Conservation (phyloP, 495 filamentous ascomycete genomes). For the Friedmanniomyces simplex region DNA sequence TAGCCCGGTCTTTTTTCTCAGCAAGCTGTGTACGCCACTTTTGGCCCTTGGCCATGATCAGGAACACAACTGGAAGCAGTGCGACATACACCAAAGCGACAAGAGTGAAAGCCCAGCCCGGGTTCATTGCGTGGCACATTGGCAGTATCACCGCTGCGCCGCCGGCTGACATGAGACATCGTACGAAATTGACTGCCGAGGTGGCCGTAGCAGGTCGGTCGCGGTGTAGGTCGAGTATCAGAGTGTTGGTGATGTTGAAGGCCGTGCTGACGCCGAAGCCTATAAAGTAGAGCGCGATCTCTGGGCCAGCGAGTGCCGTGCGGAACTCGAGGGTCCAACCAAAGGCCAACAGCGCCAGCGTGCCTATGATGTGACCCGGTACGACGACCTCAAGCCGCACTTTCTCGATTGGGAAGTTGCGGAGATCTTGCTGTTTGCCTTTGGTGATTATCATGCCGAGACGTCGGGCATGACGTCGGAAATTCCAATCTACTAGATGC, state of each 20-base stretch:
- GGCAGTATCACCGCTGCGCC: slow-evolving; percentile 28
- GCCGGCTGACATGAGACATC: slow-evolving; percentile 30
- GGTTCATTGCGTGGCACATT: slow-evolving; percentile 24
- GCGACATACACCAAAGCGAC: slow-evolving; percentile 14
- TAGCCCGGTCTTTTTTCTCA: neutral
- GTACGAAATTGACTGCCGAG: slow-evolving; percentile 27
- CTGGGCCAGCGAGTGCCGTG: slow-evolving; percentile 22
- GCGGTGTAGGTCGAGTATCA: slow-evolving; percentile 31
- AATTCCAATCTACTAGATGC: slow-evolving; percentile 29
- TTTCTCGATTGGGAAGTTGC: slow-evolving; percentile 25
- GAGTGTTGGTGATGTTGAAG: slow-evolving; percentile 23
- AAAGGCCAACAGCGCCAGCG: slow-evolving; percentile 18
- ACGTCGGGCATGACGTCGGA: slow-evolving; percentile 17
- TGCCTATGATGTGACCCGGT: slow-evolving; percentile 17
- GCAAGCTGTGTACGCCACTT: slow-evolving; percentile 3
- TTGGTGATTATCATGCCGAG: slow-evolving; percentile 16
- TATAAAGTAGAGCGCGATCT: slow-evolving; percentile 23
- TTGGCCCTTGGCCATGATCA: slow-evolving; percentile 18
- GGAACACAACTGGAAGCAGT: slow-evolving; percentile 18
- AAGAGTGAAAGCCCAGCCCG: slow-evolving; percentile 33
- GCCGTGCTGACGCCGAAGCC: slow-evolving; percentile 22
- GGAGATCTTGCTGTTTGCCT: slow-evolving; percentile 21
- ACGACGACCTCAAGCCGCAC: slow-evolving; percentile 25
- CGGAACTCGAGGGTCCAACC: slow-evolving; percentile 25
- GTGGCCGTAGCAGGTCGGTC: slow-evolving; percentile 29